Evolutionary conservation across 257 asterid genomes (phyloP), one percentile per base, ranked within the genome.

Genomic region (Ballota nigra): DNA sequence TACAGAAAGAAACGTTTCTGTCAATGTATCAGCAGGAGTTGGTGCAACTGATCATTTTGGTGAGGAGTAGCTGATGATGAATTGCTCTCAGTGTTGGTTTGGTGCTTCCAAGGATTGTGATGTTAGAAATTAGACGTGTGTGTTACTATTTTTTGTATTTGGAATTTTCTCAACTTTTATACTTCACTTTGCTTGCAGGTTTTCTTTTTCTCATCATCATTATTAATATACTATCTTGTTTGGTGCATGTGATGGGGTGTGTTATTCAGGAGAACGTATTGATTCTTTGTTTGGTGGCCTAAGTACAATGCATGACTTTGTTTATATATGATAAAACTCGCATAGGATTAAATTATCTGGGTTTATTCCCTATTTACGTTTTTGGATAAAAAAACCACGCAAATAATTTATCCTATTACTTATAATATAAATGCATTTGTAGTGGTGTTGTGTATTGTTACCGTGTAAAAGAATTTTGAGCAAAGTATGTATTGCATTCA

Each of bases 51-150:
- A 29, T 57, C 66, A 22, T 57, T 33, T 49, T 51, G 62, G 22
- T 28, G 38, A 47, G 29, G 58, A 49, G 69, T 36, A 36, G 68
- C 33, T 20, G 33, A 20, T 18, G 28, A 18, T 2, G 8, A 16
- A 34, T 64, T 53, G 5, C 16, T 67, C 72, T 73, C 41, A 38
- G 20, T 73, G n/a, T 62, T 67, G 71, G 71, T 20, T 62, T 67
- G 71, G 71, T 20, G 63, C 70, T 72, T 16, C 64, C 28, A n/a
- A 68, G 63, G 55, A 63, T 23, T 33, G 43, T 8, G 34, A 40
- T 59, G 57, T 24, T 58, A 43, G 68, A 51, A 62, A 1, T 8
- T 47, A 66, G 71, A 47, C 57, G 36, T 45, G 49, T 52, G 71
- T 73, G 75, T 55, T 47, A 26, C 57, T 33, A 23, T 16, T 68